Conservation (phyloP, 2,329 filamentous ascomycete species). For the Diaporthe amygdali region DNA sequence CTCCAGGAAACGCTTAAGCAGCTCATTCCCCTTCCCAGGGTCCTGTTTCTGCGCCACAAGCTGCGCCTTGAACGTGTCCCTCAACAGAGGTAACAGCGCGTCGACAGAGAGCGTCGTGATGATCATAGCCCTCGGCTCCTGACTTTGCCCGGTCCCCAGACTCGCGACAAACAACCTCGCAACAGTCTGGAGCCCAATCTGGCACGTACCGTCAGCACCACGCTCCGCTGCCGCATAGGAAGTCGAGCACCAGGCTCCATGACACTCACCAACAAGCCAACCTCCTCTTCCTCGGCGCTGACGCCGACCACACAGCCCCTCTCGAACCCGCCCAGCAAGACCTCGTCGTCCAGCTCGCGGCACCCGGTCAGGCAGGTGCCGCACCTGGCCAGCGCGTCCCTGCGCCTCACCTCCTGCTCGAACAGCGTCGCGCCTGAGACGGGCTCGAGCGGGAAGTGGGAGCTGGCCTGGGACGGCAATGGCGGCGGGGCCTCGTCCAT, state of each 20-base stretch:
- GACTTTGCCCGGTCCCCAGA: conserved; percentile 15
- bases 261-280: conserved; percentile 48
- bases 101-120: conserved; percentile 53
- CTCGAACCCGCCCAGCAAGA: conserved; percentile 53
- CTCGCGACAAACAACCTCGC: conserved; percentile 42
- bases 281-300: conserved; percentile 56
- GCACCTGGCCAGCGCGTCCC: conserved; percentile 34
- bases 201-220: conserved; percentile 22
- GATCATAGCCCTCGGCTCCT: conserved; percentile 42
- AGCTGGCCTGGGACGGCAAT: conserved; percentile 48
- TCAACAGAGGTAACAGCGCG: conserved; percentile 46
- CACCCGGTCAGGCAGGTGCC: conserved; percentile 50
- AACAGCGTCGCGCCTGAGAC: conserved; percentile 50
- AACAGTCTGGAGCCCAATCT: conserved; percentile 53
- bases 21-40: conserved; percentile 26
- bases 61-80: conserved; percentile 45
- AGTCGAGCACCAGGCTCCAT: neutral
- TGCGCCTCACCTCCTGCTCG: conserved; percentile 42
- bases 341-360: conserved; percentile 51
- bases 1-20: conserved; percentile 47
- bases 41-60: conserved; percentile 26
- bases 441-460: conserved; percentile 49
- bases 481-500: conserved; percentile 10
- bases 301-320: conserved; percentile 58
- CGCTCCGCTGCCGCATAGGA: conserved; percentile 28